phyloP scores from a whole-genome alignment of 345 rosid genomes.

The Eucalyptus paniculata region DNA sequence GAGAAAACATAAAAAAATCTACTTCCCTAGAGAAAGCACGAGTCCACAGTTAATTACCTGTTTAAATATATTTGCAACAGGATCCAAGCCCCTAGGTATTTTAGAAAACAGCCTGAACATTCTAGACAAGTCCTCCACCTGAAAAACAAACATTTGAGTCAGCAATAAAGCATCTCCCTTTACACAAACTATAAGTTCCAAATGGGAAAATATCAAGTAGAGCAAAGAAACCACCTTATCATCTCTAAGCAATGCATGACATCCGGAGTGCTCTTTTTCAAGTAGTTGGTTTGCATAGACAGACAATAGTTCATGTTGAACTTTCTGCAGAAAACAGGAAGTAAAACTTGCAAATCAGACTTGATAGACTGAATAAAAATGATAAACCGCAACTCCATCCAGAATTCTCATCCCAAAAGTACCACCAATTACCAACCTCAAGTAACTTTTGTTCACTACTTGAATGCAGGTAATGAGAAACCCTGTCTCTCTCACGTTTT shows the following conservation, averaged over 20 bases:
- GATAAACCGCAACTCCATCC: background rate
- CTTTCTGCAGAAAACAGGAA: constrained; percentile 21
- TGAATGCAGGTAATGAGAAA: constrained; percentile 36
- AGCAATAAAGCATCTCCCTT: background rate
- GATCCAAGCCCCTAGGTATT: constrained; percentile 43
- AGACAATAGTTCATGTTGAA: constrained; percentile 34
- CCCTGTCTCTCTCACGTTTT: constrained; percentile 46
- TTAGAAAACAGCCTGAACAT: constrained; percentile 57
- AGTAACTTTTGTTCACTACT: constrained; percentile 42
- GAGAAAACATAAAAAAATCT: background rate
- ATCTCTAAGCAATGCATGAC: constrained; percentile 58
- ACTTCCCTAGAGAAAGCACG: background rate
- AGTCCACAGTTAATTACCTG: constrained; percentile 13
- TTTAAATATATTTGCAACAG: constrained; percentile 46
- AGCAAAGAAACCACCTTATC: constrained; percentile 36
- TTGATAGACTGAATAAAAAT: background rate
- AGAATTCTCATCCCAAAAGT: background rate
- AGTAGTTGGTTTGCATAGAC: constrained; percentile 38
- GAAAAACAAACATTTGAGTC: background rate
- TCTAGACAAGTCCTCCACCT: constrained; percentile 73
- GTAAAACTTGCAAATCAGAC: background rate
- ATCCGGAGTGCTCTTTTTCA: constrained; percentile 51
- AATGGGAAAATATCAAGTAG: background rate
- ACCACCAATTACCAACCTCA: constrained; percentile 23
- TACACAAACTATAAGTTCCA: background rate